Evolutionary conservation across 202 grass and related monocot genomes (phyloP), one percentile per base, ranked within the genome.

Genomic region (Musa balbisiana): DNA sequence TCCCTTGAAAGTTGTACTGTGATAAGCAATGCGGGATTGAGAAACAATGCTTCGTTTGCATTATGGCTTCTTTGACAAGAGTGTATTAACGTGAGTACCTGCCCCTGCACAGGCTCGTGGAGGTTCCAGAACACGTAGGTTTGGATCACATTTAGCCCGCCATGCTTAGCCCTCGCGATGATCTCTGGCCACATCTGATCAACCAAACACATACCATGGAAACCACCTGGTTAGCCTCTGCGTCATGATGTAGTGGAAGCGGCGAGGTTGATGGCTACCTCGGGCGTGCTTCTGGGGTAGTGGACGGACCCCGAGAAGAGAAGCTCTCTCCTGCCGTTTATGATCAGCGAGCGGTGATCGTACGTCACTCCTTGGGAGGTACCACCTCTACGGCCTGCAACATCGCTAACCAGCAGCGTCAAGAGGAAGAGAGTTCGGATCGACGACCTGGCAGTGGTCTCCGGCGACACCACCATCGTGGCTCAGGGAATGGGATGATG

Each of bases 251-350:
- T 2, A 70, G 11, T n/a, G 12, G 49, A 33, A 55, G 11, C 3
- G 14, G 22, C 12, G 24, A 51, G 25, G 63, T 10, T 67, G 27
- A 22, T 55, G 22, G 55, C 59, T 24, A 92, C 71, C 52, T 90
- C 83, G 0, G 88, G 77, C 3, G 84, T 86, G 84, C 93, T 97
- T 27, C 88, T 76, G 2, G 90, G 93, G 73, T 93, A 97, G 79
- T 97, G 93, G 82, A 97, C 85, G 75, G 90, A 87, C n/a, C 90
- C 93, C 17, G 88, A 91, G 86, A 97, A 97, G 86, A 97, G 80
- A 51, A 97, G 80, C 70, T 93, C 83, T 62, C 93, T 82, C 83
- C 62, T 83, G 64, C 93, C 90, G 64, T 97, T 84, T 73, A 97
- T 83, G 43, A 93, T 68, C 58, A 93, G 74, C 3, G 93, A 97